Conservation (phyloP, 768 basidiomycete genomes). For the Tephrocybe sp. region DNA sequence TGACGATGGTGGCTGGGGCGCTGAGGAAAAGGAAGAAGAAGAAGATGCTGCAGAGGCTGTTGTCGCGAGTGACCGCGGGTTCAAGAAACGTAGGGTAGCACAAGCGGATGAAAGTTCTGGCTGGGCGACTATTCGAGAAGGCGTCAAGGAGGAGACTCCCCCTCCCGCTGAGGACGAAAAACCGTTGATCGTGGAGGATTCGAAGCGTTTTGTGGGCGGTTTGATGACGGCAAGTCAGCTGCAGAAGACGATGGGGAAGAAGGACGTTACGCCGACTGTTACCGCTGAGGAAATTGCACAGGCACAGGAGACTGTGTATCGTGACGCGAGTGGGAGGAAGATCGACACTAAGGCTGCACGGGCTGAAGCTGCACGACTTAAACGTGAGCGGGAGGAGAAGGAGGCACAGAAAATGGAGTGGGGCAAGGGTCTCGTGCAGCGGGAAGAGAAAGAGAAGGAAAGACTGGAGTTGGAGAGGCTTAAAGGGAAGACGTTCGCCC, state of each 20-base stretch:
- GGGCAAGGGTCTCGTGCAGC: constrained; percentile 94
- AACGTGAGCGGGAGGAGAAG: constrained; percentile 80
- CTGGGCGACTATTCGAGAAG: constrained; percentile 69
- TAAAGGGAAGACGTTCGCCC: constrained; percentile 62
- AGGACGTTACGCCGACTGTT: constrained; percentile 30
- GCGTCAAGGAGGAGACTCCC: constrained; percentile 46
- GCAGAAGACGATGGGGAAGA: constrained; percentile 54
- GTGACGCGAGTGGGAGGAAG: constrained; percentile 83
- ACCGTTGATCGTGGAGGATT: constrained; percentile 55
- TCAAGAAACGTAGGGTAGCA: constrained; percentile 66
- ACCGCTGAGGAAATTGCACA: constrained; percentile 55
- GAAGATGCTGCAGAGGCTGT: constrained; percentile 64
- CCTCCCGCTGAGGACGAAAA: constrained; percentile 64
- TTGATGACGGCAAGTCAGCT: constrained; percentile 76
- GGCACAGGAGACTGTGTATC: constrained; percentile 90
- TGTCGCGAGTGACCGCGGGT: constrained; percentile 70
- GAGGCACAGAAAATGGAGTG: constrained; percentile 95
- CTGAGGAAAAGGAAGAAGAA: constrained; percentile 43
- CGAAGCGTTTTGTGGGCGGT: constrained; percentile 62
- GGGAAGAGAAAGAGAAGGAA: constrained; percentile 71
- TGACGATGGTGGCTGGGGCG: constrained; percentile 73
- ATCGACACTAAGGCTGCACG: constrained; percentile 84
- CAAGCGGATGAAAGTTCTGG: constrained; percentile 44
- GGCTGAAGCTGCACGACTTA: constrained; percentile 80
- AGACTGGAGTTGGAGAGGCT: constrained; percentile 67